phyloP scores from a whole-genome alignment of 768 basidiomycete genomes.

The Suillus hirtellus region DNA sequence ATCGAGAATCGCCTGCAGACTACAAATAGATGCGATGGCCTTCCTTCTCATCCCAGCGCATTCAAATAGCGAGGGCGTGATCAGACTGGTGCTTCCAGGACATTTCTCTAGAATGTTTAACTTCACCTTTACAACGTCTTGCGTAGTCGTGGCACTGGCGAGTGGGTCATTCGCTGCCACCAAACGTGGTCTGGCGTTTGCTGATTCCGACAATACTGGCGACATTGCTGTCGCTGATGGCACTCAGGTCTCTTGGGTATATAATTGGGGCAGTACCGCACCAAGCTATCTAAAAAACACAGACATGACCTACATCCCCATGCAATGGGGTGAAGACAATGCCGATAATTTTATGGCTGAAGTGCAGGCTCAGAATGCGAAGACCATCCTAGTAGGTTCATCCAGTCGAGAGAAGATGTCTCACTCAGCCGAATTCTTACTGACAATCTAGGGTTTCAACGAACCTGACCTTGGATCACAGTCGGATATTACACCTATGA shows the following conservation, averaged over 20 bases:
- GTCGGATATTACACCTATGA: constrained; percentile 45
- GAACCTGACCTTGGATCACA: constrained; percentile 40
- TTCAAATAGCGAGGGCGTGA: constrained; percentile 9
- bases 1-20: neutral
- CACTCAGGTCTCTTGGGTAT: constrained; percentile 17
- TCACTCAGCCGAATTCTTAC: neutral
- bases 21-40: neutral
- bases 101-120: constrained; percentile 2
- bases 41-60: neutral
- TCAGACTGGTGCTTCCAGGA: neutral
- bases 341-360: constrained; percentile 40
- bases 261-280: constrained; percentile 34
- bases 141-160: constrained; percentile 8
- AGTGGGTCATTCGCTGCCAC: constrained; percentile 7
- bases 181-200: constrained; percentile 13
- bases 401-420: neutral
- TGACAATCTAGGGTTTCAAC: constrained; percentile 33
- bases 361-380: constrained; percentile 30
- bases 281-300: constrained; percentile 41
- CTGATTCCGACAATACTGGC: constrained; percentile 8
- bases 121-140: neutral
- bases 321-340: constrained; percentile 51
- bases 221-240: constrained; percentile 13
- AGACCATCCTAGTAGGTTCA: constrained; percentile 13
- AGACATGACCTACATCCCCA: constrained; percentile 48